Evolutionary conservation across 805 yeast genomes (phyloP), one percentile per base, ranked within the genome.

Genomic region (Sugiyamaella mastotermitis): DNA sequence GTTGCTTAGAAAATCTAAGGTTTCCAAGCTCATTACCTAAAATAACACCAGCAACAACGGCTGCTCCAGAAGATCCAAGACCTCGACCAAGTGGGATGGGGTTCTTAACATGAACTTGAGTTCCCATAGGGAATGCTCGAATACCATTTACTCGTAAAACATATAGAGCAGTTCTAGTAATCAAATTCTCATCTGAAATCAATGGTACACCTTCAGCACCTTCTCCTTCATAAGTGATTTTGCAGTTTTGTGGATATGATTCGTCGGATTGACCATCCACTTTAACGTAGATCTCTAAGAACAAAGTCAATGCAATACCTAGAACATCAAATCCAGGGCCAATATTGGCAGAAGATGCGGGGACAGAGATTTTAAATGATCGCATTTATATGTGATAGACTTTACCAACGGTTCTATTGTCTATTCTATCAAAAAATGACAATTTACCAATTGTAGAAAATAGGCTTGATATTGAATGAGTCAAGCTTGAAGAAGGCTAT

Each of bases 281-380:
- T 7, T 66, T 61, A 21, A 87, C 95, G 3, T 69, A 66, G 41
- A 92, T 68, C 37, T 80, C 82, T 40, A 92, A 67, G 55, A 66
- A 86, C 35, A 87, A 65, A 45, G 82, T 72, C 48, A 92, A 70
- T 32, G 96, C 96, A 28, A 92, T 80, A 17, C 98, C 98, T 36
- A 92, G 66, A 5, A 92, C 98, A 61, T 92, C 98, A 56, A 90
- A 92, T 1, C 98, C 98, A 7, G 98, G 98, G 6, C 98, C 98
- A 37, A 92, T 90, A 55, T 92, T 92, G 54, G 98, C 98, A 35
- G 95, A 83, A 4, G 97, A 88, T 5, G 97, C 96, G 3, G 98
- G 98, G 13, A 90, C 92, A 38, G 74, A 76, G 50, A 85, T 73
- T 31, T 58, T 60, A 60, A 81, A 81, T 38, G 69, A 65, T 43